Evolutionary conservation across 2,329 filamentous ascomycete genomes (phyloP).

Genomic region (Neonectria magnoliae): DNA sequence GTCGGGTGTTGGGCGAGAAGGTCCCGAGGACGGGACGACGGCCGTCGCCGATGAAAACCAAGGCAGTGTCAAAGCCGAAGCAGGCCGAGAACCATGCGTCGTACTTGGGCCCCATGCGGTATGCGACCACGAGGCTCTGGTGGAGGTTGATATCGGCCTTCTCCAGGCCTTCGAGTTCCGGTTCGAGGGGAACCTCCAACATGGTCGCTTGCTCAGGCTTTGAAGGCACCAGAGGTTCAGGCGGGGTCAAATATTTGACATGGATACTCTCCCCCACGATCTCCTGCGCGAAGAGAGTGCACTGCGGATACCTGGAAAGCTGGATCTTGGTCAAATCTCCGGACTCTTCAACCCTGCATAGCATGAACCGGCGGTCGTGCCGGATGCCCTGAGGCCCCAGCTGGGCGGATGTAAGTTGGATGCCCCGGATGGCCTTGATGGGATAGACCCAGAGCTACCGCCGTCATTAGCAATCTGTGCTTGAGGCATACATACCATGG

Average conservation of each 20-base stretch:
- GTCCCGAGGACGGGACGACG: slow-evolving; percentile 71
- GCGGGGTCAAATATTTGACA: slow-evolving; percentile 55
- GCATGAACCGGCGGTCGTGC: slow-evolving; percentile 77
- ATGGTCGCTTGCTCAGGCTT: slow-evolving; percentile 48
- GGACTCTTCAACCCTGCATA: slow-evolving; percentile 62
- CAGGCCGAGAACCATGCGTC: slow-evolving; percentile 74
- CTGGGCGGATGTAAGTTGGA: slow-evolving; percentile 62
- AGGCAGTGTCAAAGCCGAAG: slow-evolving; percentile 69
- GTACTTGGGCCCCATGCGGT: slow-evolving; percentile 69
- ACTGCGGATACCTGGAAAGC: slow-evolving; percentile 64
- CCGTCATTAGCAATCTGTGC: slow-evolving; percentile 14
- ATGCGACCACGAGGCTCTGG: slow-evolving; percentile 65
- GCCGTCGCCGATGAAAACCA: slow-evolving; percentile 73
- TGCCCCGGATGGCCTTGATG: slow-evolving; percentile 76
- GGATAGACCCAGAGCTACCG: slow-evolving; percentile 73
- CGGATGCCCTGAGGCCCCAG: slow-evolving; percentile 70
- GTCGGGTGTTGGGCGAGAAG: slow-evolving; percentile 50
- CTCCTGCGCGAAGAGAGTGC: slow-evolving; percentile 72
- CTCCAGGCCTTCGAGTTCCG: slow-evolving; percentile 57
- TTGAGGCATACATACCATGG: neutral
- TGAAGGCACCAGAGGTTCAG: slow-evolving; percentile 51
- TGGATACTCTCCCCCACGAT: slow-evolving; percentile 54
- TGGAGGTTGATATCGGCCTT: slow-evolving; percentile 67
- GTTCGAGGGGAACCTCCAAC: slow-evolving; percentile 67
- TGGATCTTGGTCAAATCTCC: slow-evolving; percentile 66